These are phyloP conservation scores for Cladochytrium replicatum DNA, from an alignment of 192 early-diverging fungal genomes.

Conservation along the genomic window DNA sequence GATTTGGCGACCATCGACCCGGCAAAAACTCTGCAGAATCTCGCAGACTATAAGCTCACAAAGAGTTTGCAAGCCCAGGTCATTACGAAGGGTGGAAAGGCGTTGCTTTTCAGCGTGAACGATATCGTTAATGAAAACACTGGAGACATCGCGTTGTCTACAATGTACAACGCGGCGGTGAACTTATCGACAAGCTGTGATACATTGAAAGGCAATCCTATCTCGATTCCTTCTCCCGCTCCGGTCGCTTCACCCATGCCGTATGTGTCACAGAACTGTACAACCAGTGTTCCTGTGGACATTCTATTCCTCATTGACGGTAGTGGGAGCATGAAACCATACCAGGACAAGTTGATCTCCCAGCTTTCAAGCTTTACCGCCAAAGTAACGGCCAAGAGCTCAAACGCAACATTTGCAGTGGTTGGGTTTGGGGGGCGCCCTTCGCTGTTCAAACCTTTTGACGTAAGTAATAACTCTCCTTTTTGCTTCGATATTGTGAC, in stretches of 20 bases:
- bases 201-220: too few relatives aligned
- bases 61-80: slow-evolving; percentile 23
- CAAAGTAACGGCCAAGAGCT: background rate
- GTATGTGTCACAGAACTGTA: too few relatives aligned
- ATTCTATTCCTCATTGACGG: background rate
- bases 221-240: too few relatives aligned
- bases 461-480: background rate
- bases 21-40: slow-evolving; percentile 10
- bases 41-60: slow-evolving; percentile 8
- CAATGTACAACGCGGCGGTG: slow-evolving; percentile 20
- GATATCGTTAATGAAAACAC: slow-evolving; percentile 19
- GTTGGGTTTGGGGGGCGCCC: background rate
- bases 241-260: too few relatives aligned
- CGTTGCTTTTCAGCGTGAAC: slow-evolving; percentile 23
- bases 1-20: slow-evolving; percentile 19
- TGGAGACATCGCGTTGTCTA: slow-evolving; percentile 11
- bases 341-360: background rate
- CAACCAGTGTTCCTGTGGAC: background rate
- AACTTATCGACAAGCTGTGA: too few relatives aligned
- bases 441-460: background rate
- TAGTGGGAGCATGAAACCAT: background rate
- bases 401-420: background rate
- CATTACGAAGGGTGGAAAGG: slow-evolving; percentile 14
- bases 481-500: too few relatives aligned
- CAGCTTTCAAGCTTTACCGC: background rate